Evolutionary conservation across 2,329 filamentous ascomycete genomes (phyloP), one percentile per base, ranked within the genome.

Genomic region (Aspergillus ibericus): DNA sequence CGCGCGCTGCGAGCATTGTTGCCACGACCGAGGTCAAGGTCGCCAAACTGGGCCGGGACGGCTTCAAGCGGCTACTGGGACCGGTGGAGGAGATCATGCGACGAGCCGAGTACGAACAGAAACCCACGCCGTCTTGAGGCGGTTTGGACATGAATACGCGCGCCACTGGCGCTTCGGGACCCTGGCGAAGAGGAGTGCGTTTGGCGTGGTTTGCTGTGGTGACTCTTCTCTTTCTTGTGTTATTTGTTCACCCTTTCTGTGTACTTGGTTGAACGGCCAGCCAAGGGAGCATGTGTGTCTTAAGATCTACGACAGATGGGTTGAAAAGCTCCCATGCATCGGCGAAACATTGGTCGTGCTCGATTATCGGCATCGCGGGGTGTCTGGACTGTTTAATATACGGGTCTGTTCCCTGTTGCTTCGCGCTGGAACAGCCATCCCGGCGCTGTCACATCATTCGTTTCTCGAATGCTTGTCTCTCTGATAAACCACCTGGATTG

Each of bases 21-120:
- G 91, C 91, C 68, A 84, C 86, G 75, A 90, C 89, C 6, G 91
- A 96, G 63, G 90, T 96, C 73, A 98, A 97, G 80, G 91, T 98
- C 52, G 95, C 93, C 4, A 92, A 88, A 50, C 81, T 99, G 49
- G 92, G 92, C 66, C 96, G 97, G 78, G 91, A 92, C 68, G 95
- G 93, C 5, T 99, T 99, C 78, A 93, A 97, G 80, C 84, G 95
- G 66, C 80, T 99, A 68, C 81, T 99, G 34, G 95, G 95, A 1
- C 93, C 93, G 0, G 93, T 98, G 27, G 92, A 96, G 77, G 88
- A 92, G 61, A 96, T 98, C 73, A 92, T 99, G 91, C 85, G 95
- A 75, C 85, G 95, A 70, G 69, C 77, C 27, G 77, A 80, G 51
- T 80, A 80, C 66, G 65, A 73, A 53, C 58, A 72, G 66, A 67